Evolutionary conservation across 768 basidiomycete species (phyloP).

Genomic region (Infundibulicybe gibba): DNA sequence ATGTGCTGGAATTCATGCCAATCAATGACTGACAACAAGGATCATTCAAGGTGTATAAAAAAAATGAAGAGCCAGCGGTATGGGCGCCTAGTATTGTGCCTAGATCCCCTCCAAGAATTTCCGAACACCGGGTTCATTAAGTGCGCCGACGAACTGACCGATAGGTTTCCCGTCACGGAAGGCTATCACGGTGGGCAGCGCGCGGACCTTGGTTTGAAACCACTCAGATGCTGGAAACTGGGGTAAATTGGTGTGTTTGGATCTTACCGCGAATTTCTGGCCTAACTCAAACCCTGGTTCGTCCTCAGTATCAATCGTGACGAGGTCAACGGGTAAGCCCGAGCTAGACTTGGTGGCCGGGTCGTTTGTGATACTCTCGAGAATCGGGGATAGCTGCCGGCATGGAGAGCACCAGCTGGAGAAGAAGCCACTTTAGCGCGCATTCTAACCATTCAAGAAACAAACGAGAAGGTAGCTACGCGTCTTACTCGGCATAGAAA

Average conservation of each 20-base stretch:
- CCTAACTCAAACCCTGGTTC: conserved; percentile 53
- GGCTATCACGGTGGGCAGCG: conserved; percentile 78
- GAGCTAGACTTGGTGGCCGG: conserved; percentile 40
- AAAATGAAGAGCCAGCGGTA: too few species aligned
- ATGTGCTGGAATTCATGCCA: too few species aligned
- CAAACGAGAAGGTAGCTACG: not conserved
- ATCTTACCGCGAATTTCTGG: conserved; percentile 42
- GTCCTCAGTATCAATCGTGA: conserved; percentile 63
- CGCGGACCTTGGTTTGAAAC: conserved; percentile 45
- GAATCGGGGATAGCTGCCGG: conserved; percentile 64
- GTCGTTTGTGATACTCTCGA: conserved; percentile 55
- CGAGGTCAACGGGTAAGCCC: conserved; percentile 61
- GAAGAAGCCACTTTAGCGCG: not conserved
- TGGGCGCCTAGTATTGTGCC: too few species aligned
- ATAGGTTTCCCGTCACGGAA: conserved; percentile 62
- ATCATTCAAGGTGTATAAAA: too few species aligned
- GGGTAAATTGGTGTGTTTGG: not conserved
- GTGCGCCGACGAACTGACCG: conserved; percentile 61
- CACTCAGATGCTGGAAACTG: not conserved
- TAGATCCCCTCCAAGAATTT: conserved; percentile 43
- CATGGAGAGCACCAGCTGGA: conserved; percentile 82
- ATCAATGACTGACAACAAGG: too few species aligned
- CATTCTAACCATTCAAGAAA: not conserved
- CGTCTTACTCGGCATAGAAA: conserved; percentile 74
- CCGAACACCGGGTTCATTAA: conserved; percentile 38